Conservation (phyloP, 2,329 filamentous ascomycete genomes). For the Monosporascus ibericus region DNA sequence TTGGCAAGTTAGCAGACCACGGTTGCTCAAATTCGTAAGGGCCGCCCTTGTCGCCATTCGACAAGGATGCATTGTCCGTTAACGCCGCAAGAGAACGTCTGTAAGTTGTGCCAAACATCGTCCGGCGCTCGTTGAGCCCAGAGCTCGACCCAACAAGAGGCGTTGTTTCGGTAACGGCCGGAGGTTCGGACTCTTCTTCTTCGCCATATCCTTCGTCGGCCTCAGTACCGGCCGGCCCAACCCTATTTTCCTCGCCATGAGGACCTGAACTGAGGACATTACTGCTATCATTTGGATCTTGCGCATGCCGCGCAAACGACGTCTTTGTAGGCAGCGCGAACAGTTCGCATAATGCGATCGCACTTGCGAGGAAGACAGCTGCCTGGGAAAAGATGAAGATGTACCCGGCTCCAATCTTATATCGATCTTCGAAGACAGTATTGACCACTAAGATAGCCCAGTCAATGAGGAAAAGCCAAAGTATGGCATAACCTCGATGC, state of each 20-base stretch:
- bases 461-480: constrained; percentile 76
- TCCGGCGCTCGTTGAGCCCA: constrained; percentile 56
- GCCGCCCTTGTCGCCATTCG: constrained; percentile 19
- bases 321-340: constrained; percentile 68
- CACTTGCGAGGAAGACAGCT: constrained; percentile 64
- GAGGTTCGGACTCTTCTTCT: constrained; percentile 17
- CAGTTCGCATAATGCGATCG: constrained; percentile 73
- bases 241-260: constrained; percentile 12
- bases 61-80: constrained; percentile 23
- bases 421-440: constrained; percentile 72
- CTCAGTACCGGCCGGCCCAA: constrained; percentile 13
- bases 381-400: constrained; percentile 75
- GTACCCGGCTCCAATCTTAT: constrained; percentile 72
- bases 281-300: constrained; percentile 40
- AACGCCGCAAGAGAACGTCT: constrained; percentile 39
- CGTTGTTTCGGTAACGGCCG: constrained; percentile 52
- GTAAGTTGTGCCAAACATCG: constrained; percentile 51
- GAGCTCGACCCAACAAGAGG: constrained; percentile 71
- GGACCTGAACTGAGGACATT: constrained; percentile 27
- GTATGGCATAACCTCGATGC: constrained; percentile 70
- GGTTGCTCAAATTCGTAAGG: constrained; percentile 69
- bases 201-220: constrained; percentile 16
- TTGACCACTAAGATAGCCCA: constrained; percentile 69
- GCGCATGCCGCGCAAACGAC: constrained; percentile 57
- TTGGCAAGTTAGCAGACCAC: constrained; percentile 75